Base-by-base conservation (phyloP, 1,284 basidiomycete genomes). In the Afroboletus lepidellus region DNA sequence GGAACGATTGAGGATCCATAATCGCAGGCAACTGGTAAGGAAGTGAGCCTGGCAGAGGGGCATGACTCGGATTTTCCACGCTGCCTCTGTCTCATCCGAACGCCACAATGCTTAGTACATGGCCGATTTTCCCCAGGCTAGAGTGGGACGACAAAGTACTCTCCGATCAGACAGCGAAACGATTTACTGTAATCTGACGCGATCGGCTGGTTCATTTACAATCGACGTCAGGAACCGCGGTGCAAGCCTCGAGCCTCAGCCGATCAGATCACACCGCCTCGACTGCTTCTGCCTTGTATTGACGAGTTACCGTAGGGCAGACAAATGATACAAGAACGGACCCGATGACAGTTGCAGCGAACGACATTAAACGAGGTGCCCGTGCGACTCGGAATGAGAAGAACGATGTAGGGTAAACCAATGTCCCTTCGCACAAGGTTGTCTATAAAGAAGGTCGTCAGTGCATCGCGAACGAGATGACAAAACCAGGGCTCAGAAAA, bases 401-500 rank as follows among this genome's bases (percentile, higher is more conserved):
- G 25, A 29, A 33, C 20, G 20, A 38, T 8, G 41, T 20, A 44
- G 24, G 41, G 42, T 25, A 49, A 29, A 24, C 32, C 24, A 13
- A 46, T 21, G 41, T 36, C 41, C 45, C 29, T 43, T 42, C 27
- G 37, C 33, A 41, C 21, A 30, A 27, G 44, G 24, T 32, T 23
- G 37, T 42, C 63, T 67, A 33, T 24, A 4, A 18, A n/a, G 9
- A 25, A 33, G 18, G 33, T 15, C 15, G 46, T 67, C 30, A 66
- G 53, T 15, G 24, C 8, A 41, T 48, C 44, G 20, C 21, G 34
- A 43, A 53, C 11, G 27, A 47, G 42, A 25, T 15, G 43, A 54
- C 44, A 46, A 45, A 63, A 59, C 53, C 27, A 51, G 48, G 57
- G 57, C 54, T 66, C 59, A 77, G 79, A 72, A 67, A 64, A 72